Evolutionary conservation across 306 rosid genomes (phyloP).

Genomic region (Sindora glabra): DNA sequence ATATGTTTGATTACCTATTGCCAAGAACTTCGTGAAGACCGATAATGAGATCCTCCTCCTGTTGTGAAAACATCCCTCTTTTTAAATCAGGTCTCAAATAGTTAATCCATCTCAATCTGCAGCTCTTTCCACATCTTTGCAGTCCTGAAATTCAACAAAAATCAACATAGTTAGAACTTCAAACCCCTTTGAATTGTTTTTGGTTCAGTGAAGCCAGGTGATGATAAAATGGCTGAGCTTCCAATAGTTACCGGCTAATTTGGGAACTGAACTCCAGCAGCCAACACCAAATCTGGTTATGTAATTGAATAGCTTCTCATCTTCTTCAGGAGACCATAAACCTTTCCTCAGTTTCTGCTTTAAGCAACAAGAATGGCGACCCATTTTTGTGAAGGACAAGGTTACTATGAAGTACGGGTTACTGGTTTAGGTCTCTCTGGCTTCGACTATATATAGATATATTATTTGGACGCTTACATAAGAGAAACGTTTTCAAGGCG

Average conservation of each 20-base stretch:
- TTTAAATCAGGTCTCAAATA: conserved; percentile 88
- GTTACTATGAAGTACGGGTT: conserved; percentile 12
- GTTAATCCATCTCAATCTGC: conserved; percentile 91
- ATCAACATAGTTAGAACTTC: too few relatives aligned
- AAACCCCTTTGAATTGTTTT: too few relatives aligned
- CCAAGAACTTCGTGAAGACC: conserved; percentile 84
- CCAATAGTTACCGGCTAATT: conserved; percentile 58
- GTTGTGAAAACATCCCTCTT: conserved; percentile 84
- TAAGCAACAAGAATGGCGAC: conserved; percentile 78
- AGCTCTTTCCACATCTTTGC: conserved; percentile 92
- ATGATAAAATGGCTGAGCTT: background rate
- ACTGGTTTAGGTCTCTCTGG: background rate
- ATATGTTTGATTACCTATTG: conserved; percentile 70
- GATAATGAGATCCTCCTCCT: conserved; percentile 75
- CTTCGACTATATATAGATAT: too few relatives aligned
- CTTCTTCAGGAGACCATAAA: conserved; percentile 94
- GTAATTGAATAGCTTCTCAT: conserved; percentile 87
- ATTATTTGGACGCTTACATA: conserved; percentile 8
- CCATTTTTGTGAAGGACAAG: conserved; percentile 49
- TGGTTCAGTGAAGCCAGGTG: too few relatives aligned
- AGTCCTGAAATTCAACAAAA: conserved; percentile 44
- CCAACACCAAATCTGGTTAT: conserved; percentile 84
- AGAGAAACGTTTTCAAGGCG: conserved; percentile 13
- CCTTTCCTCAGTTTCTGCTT: conserved; percentile 86
- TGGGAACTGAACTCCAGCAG: conserved; percentile 96